A percentile compares a stretch with the other conserved stretches of the same genome.
These are phyloP conservation scores for Nothophaeocryptopus gaeumannii DNA, from an alignment of 2,329 filamentous ascomycete species.

Conservation along the genomic window DNA sequence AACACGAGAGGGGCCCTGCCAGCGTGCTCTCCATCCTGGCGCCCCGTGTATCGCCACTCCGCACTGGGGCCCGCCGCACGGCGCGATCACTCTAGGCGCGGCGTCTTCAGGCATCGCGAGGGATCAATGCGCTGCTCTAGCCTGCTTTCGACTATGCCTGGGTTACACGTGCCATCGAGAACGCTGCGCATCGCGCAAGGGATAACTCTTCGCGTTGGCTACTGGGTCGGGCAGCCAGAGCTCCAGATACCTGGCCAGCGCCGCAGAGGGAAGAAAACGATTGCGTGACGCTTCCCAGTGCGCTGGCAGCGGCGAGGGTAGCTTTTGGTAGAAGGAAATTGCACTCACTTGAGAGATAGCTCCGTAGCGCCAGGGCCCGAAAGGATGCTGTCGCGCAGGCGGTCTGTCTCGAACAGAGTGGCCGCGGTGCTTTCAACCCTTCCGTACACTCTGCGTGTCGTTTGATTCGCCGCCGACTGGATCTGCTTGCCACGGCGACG, in stretches of 20 bases:
- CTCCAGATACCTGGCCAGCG: slow-evolving; percentile 17
- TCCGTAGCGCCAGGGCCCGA: slow-evolving; percentile 2
- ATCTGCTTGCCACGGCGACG: slow-evolving; percentile 20
- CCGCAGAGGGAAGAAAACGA: slow-evolving; percentile 4
- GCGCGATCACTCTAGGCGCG: slow-evolving; percentile 1
- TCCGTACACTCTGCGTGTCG: slow-evolving; percentile 8
- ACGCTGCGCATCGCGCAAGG: slow-evolving; percentile 16
- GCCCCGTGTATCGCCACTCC: not conserved
- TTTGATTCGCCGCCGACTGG: slow-evolving; percentile 19
- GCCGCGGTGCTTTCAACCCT: slow-evolving; percentile 7
- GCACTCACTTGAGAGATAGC: slow-evolving; percentile 16
- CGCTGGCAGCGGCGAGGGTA: slow-evolving; percentile 10
- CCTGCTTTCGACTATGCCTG: not conserved
- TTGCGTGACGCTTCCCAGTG: slow-evolving; percentile 17
- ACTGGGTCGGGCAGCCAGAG: slow-evolving; percentile 4
- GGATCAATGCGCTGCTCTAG: slow-evolving; percentile 10
- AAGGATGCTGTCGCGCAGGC: slow-evolving; percentile 10
- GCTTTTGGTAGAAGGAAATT: slow-evolving; percentile 11
- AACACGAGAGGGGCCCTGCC: no score
- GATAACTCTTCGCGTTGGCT: slow-evolving; percentile 9
- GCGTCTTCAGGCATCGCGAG: not conserved
- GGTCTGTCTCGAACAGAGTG: slow-evolving; percentile 24
- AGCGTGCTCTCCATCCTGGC: not conserved
- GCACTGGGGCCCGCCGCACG: not conserved
- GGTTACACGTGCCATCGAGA: slow-evolving; percentile 19